Percentiles rank a stretch among this genome's conserved stretches.
Evolutionary conservation across 2,329 filamentous ascomycete species (phyloP).

Genomic region (Hirsutella rhossiliensis): DNA sequence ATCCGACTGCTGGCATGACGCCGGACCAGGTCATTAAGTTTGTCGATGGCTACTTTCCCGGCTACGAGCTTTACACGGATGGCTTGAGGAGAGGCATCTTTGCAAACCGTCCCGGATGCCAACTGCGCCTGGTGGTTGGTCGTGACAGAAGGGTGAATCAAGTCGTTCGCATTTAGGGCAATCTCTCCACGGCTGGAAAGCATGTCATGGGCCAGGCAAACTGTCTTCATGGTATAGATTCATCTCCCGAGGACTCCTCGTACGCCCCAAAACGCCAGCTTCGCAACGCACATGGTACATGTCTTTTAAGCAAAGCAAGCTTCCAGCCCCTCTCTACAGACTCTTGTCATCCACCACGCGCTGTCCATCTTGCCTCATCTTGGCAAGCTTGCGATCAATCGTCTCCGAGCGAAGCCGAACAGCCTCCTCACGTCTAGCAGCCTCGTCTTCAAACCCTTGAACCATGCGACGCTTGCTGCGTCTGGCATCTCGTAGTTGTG

Average conservation of each 20-base stretch:
- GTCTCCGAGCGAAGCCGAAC: conserved; percentile 39
- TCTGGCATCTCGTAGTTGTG: conserved; percentile 33
- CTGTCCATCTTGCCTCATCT: conserved; percentile 44
- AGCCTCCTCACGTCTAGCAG: conserved; percentile 40
- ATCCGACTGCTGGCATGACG: conserved; percentile 56
- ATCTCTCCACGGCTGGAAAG: not conserved
- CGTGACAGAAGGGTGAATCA: conserved; percentile 48
- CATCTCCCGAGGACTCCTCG: not conserved
- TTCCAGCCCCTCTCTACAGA: not conserved
- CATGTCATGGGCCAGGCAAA: not conserved
- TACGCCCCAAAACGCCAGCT: not conserved
- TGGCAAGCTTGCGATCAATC: conserved; percentile 42
- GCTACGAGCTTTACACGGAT: conserved; percentile 57
- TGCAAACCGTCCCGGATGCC: conserved; percentile 32
- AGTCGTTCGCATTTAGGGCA: conserved; percentile 31
- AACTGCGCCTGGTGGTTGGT: conserved; percentile 50
- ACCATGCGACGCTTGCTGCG: conserved; percentile 37
- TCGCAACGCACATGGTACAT: not conserved
- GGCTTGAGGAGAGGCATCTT: conserved; percentile 47
- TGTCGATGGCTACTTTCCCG: conserved; percentile 57
- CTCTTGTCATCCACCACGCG: conserved; percentile 38
- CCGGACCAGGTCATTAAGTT: conserved; percentile 69
- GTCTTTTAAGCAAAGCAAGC: conserved; percentile 3
- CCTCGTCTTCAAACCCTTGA: conserved; percentile 40
- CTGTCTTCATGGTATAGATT: not conserved